Evolutionary conservation across 768 basidiomycete species (phyloP), one percentile per base, ranked within the genome.

Genomic region (Lactarius sanguifluus): DNA sequence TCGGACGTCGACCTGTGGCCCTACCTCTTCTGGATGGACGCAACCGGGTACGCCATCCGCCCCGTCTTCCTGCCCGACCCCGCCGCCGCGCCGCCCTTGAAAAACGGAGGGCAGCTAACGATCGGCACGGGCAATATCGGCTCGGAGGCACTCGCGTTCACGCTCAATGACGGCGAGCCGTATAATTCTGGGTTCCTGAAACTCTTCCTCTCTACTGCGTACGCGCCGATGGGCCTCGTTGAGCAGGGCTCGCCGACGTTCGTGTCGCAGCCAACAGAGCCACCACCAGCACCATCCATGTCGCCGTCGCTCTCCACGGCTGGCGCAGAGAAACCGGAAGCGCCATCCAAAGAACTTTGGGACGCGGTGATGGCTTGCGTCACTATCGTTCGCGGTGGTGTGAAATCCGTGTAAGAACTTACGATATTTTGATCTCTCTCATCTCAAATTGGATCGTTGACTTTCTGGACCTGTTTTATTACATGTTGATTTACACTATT

Each of bases 21-120:
- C 38, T 86, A 85, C 72, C 78, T 88, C 40, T 80, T 81, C 1
- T 86, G 83, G 72, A 83, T 88, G 83, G 85, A 87, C 71, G 81
- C 84, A 2, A 81, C 79, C 62, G 81, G 78, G 47, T 82, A 86
- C 65, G 79, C 78, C 59, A 84, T 85, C 67, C 82, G 80, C 62
- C 78, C 85, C 63, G 74, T 86, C n/a, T 85, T 85, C 73, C 82
- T 82, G 57, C 83, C 86, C 6, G 79, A 77, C 55, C 75, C 78
- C 12, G 74, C 76, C 40, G 58, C 72, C 25, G 58, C 73, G 20
- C 77, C 85, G 8, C 85, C 85, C 18, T 79, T 87, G 50, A 79
- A 74, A 9, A 77, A 76, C 45, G 77, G 77, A 40, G 83, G 50
- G 74, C 81, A 71, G 77, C 83, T 69, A 77, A 71, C 73, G 59